Conservation (phyloP, 2,329 filamentous ascomycete genomes). For the Acrodontium crateriforme region DNA sequence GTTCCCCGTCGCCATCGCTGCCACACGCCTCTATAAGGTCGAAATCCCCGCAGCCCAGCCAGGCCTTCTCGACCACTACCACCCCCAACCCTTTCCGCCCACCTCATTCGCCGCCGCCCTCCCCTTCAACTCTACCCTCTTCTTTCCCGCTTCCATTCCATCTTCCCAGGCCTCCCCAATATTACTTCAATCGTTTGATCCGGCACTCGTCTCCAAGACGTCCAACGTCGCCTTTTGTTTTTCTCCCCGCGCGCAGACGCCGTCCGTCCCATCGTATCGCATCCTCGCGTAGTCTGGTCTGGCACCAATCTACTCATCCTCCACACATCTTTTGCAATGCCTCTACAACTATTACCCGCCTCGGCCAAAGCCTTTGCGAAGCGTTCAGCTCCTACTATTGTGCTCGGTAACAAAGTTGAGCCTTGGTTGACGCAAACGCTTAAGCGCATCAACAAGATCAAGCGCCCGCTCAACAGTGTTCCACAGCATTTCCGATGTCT, state of each 20-base stretch:
- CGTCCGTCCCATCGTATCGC: slow-evolving; percentile 17
- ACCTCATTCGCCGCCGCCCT: slow-evolving; percentile 13
- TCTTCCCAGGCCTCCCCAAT: slow-evolving; percentile 6
- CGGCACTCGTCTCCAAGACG: slow-evolving; percentile 11
- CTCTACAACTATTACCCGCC: slow-evolving; percentile 81
- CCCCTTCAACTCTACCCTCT: slow-evolving; percentile 8
- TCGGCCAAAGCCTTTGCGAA: slow-evolving; percentile 95
- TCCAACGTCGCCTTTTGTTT: slow-evolving; percentile 14
- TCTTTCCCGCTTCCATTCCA: slow-evolving; percentile 11
- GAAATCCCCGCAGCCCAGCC: slow-evolving; percentile 3
- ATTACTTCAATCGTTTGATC: slow-evolving; percentile 17
- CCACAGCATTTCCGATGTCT: slow-evolving; percentile 91
- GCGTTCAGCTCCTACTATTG: slow-evolving; percentile 84
- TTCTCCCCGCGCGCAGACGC: slow-evolving; percentile 8
- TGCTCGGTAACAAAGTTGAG: slow-evolving; percentile 81
- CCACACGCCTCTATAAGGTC: slow-evolving; percentile 6
- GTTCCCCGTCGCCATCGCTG: slow-evolving; percentile 5
- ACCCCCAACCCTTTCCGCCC: slow-evolving; percentile 9
- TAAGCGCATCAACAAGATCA: slow-evolving; percentile 92
- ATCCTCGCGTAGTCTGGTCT: slow-evolving; percentile 13
- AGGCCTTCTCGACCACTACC: slow-evolving; percentile 5
- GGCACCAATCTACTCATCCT: slow-evolving; percentile 6
- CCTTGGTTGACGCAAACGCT: slow-evolving; percentile 93
- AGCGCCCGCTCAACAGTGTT: slow-evolving; percentile 93
- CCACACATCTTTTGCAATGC: slow-evolving; percentile 48